phyloP scores from a whole-genome alignment of 768 basidiomycete genomes.

The Peribolospora baueri region DNA sequence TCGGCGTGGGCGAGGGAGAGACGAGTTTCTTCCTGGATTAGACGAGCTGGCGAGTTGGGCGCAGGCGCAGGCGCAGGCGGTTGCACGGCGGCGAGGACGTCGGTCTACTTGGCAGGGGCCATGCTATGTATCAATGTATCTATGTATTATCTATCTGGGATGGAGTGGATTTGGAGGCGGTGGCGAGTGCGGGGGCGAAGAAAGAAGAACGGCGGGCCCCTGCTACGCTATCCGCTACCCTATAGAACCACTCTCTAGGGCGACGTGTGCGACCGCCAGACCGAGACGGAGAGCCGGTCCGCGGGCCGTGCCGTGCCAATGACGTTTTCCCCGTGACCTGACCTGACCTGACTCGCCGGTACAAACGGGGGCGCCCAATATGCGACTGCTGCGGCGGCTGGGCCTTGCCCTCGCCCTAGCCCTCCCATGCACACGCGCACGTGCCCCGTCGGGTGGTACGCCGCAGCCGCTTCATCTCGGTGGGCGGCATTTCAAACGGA shows the following conservation, averaged over 20 bases:
- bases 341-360: no score
- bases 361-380: no score
- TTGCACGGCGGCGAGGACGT: conserved; percentile 34
- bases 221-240: neutral
- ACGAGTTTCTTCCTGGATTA: no score
- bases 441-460: no score
- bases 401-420: no score
- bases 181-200: conserved; percentile 26
- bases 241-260: neutral
- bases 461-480: no score
- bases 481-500: no score
- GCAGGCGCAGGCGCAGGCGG: conserved; percentile 20
- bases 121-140: neutral
- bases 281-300: neutral
- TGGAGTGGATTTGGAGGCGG: conserved; percentile 21
- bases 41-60: conserved; percentile 16
- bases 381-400: no score
- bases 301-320: no score
- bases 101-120: conserved; percentile 41
- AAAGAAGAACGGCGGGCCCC: conserved; percentile 32
- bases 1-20: no score
- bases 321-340: no score
- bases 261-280: neutral
- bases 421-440: no score
- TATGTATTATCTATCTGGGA: neutral